These are phyloP conservation scores for Plasmodium chabaudi DNA, from an alignment of 169 alveolate species.

Conservation along the genomic window DNA sequence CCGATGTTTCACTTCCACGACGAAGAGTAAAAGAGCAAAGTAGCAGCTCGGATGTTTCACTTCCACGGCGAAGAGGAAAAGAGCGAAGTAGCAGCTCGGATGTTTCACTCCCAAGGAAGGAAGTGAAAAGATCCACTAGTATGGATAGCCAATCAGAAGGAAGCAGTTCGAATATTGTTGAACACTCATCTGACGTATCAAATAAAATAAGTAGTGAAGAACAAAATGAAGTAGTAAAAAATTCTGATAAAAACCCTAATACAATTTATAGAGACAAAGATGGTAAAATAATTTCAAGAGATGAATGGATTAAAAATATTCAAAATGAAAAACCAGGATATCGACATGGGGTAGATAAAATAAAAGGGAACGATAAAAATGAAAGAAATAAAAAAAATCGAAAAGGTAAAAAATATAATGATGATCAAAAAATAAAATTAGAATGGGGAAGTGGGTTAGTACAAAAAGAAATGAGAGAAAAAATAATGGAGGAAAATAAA, in stretches of 20 bases:
- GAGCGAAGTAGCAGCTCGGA: background rate
- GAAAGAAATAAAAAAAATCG: background rate
- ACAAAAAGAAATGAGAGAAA: slow-evolving; percentile 64
- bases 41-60: background rate
- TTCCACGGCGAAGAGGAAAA: background rate
- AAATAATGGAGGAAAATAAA: slow-evolving; percentile 43
- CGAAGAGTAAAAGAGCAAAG: background rate
- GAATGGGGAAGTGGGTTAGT: slow-evolving; percentile 71
- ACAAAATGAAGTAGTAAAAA: background rate
- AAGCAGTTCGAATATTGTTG: background rate
- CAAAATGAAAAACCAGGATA: slow-evolving; percentile 11
- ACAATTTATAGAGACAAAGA: slow-evolving; percentile 61
- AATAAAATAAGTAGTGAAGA: background rate
- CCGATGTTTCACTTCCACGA: background rate
- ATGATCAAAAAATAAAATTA: background rate
- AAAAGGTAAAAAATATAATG: background rate
- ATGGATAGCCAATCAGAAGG: background rate
- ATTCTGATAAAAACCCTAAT: background rate
- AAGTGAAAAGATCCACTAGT: background rate
- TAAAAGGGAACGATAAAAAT: background rate
- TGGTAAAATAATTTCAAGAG: slow-evolving; percentile 73
- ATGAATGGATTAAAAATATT: slow-evolving; percentile 43
- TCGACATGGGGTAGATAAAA: slow-evolving; percentile 1
- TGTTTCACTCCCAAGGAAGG: background rate
- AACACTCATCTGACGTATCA: background rate